Conservation (phyloP, 129 eudicot genomes). For the Chrysanthemum makinoi region DNA sequence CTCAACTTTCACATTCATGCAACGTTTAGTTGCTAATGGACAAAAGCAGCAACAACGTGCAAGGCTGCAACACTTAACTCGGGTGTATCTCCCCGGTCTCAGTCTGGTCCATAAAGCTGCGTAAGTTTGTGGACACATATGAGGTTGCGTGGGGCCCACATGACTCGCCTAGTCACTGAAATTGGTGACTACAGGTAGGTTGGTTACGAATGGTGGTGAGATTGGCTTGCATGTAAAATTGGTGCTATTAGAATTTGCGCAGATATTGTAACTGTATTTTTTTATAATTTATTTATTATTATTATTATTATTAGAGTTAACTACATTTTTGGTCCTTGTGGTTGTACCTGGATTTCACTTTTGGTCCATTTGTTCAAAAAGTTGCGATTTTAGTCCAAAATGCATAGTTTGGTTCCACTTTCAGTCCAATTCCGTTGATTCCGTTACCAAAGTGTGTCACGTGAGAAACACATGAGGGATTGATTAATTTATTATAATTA, state of each 20-base stretch:
- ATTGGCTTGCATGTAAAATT: conserved; percentile 75
- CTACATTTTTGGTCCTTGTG: too few species aligned
- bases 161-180: conserved; percentile 84
- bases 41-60: conserved; percentile 37
- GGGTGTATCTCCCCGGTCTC: conserved; percentile 78
- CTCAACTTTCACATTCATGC: conserved; percentile 63
- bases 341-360: too few species aligned
- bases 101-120: conserved; percentile 46
- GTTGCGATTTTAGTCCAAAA: too few species aligned
- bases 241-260: conserved; percentile 41
- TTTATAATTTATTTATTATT: too few species aligned
- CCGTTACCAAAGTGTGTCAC: too few species aligned
- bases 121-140: conserved; percentile 51
- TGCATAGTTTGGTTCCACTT: too few species aligned
- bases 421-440: too few species aligned
- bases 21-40: conserved; percentile 39
- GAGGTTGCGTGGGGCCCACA: conserved; percentile 75
- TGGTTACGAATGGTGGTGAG: conserved; percentile 67
- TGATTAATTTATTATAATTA: too few species aligned
- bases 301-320: too few species aligned
- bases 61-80: conserved; percentile 53
- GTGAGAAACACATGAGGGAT: too few species aligned
- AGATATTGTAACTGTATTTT: not conserved
- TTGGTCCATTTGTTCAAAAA: too few species aligned
- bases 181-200: conserved; percentile 72